These are phyloP conservation scores for Fibroporia radiculosa DNA, from an alignment of 768 basidiomycete genomes.

Conservation along the genomic window DNA sequence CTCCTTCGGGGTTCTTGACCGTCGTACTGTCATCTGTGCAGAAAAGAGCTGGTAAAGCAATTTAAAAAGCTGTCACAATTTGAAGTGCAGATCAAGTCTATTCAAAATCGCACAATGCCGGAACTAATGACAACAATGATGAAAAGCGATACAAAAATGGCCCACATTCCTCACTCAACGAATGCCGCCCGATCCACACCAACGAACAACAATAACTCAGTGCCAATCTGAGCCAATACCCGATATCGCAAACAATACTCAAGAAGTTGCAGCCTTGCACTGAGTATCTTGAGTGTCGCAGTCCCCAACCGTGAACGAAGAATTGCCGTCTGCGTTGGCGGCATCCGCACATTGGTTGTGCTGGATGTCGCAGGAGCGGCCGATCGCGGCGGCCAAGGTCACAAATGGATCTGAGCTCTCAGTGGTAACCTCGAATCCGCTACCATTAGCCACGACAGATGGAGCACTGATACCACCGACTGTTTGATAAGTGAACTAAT, in stretches of 20 bases:
- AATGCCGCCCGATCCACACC: not conserved
- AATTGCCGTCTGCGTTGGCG: constrained; percentile 41
- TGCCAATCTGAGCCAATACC: not conserved
- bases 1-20: too few species aligned
- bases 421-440: constrained; percentile 43
- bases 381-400: constrained; percentile 34
- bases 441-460: constrained; percentile 31
- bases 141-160: not conserved
- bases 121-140: not conserved
- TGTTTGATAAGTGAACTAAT: not conserved
- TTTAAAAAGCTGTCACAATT: too few species aligned
- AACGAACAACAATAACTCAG: not conserved
- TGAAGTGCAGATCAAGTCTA: not conserved
- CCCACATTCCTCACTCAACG: not conserved
- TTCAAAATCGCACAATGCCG: not conserved
- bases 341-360: constrained; percentile 53
- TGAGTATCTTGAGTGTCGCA: constrained; percentile 38
- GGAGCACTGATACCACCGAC: constrained; percentile 37
- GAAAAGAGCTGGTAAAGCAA: too few species aligned
- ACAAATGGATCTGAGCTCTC: constrained; percentile 38
- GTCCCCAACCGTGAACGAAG: constrained; percentile 37
- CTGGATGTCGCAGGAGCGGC: constrained; percentile 49
- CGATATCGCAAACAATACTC: too few species aligned
- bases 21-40: too few species aligned
- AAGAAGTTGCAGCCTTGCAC: constrained; percentile 29